A percentile compares a stretch with the other conserved stretches of the same genome.
Evolutionary conservation across 2,329 filamentous ascomycete genomes (phyloP).

Genomic region (Eutypa lata): DNA sequence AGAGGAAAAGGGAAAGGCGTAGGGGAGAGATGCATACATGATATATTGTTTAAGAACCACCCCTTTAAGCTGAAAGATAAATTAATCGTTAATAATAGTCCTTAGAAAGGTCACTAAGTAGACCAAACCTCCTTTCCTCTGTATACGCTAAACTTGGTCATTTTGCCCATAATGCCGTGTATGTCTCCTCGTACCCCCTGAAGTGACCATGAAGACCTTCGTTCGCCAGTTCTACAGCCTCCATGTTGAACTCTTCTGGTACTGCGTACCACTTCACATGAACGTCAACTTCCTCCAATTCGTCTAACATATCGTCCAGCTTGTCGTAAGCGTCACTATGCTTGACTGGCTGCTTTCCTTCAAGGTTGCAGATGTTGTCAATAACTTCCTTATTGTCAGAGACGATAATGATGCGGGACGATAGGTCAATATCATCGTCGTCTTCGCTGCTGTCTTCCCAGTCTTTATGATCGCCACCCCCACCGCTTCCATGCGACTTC

Average conservation of each 20-base stretch:
- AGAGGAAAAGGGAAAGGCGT: too few relatives aligned
- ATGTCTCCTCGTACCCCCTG: neutral
- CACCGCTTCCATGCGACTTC: neutral
- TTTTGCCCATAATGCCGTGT: too few relatives aligned
- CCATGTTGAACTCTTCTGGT: constrained; percentile 1
- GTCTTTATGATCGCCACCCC: neutral
- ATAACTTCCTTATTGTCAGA: constrained; percentile 3
- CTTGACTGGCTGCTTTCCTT: constrained; percentile 1
- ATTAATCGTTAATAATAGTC: too few relatives aligned
- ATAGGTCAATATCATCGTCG: neutral
- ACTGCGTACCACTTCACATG: constrained; percentile 1
- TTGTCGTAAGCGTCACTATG: neutral
- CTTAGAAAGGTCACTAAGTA: too few relatives aligned
- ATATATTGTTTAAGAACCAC: too few relatives aligned
- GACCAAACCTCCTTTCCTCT: too few relatives aligned
- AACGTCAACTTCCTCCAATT: neutral
- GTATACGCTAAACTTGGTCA: too few relatives aligned
- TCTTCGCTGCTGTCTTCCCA: neutral
- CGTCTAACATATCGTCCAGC: neutral
- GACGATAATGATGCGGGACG: constrained; percentile 5
- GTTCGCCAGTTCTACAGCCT: neutral
- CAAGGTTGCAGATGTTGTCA: constrained; percentile 7
- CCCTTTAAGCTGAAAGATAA: too few relatives aligned
- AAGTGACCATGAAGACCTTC: neutral
- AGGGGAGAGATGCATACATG: too few relatives aligned